Percentiles rank a stretch among this genome's conserved stretches.
Evolutionary conservation across 2,329 filamentous ascomycete species (phyloP).

Genomic region (Hypocreales sp.): DNA sequence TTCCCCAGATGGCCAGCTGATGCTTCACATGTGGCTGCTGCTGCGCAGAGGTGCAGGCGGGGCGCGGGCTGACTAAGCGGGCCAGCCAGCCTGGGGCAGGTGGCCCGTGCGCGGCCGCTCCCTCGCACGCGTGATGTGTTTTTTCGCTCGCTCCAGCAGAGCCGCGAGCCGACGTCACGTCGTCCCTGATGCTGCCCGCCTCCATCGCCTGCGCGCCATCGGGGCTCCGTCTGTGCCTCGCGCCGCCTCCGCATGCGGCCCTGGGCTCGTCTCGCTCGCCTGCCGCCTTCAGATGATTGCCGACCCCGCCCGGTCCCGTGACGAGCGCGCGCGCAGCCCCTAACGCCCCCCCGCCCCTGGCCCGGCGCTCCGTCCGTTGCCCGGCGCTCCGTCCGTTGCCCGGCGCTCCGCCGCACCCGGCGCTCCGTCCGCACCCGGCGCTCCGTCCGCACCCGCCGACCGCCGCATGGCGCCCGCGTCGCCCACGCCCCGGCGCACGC

Average conservation of each 20-base stretch:
- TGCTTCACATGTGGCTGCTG: not conserved
- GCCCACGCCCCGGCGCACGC: slow-evolving; percentile 23
- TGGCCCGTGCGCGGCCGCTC: slow-evolving; percentile 6
- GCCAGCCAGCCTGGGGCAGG: no score
- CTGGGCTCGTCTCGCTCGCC: slow-evolving; percentile 4
- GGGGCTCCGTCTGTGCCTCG: slow-evolving; percentile 1
- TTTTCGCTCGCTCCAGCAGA: slow-evolving; percentile 15
- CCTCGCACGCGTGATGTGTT: slow-evolving; percentile 27
- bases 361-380: slow-evolving; percentile 6
- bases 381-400: no score
- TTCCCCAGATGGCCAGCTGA: slow-evolving; percentile 1
- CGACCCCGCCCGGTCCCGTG: slow-evolving; percentile 12
- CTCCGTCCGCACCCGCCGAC: not conserved
- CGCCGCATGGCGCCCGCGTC: slow-evolving; percentile 19
- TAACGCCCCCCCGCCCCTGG: slow-evolving; percentile 6
- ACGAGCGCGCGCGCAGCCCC: slow-evolving; percentile 15
- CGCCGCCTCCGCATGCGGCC: slow-evolving; percentile 4
- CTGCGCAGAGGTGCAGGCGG: not conserved
- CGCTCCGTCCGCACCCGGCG: no score
- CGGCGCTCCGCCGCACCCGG: no score
- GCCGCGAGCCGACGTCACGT: slow-evolving; percentile 19
- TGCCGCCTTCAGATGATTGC: slow-evolving; percentile 8
- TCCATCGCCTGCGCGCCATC: slow-evolving; percentile 13
- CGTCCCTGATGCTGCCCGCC: slow-evolving; percentile 13
- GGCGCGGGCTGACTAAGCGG: no score